These are phyloP conservation scores for Loxodes magnus DNA, from an alignment of 73 alveolate species.

Conservation along the genomic window DNA sequence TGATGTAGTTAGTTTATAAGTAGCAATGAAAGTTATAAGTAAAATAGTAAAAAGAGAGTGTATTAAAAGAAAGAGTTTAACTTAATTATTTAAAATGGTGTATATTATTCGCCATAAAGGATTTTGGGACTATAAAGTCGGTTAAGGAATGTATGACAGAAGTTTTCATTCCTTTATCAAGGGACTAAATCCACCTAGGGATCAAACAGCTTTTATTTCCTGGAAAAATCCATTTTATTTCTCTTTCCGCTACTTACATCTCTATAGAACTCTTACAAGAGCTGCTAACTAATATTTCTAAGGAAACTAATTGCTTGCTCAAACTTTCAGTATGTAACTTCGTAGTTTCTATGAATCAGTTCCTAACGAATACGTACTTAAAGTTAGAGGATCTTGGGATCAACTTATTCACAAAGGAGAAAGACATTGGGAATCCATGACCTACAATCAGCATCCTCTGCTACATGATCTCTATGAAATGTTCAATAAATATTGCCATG, in stretches of 20 bases:
- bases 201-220: slow-evolving; percentile 4
- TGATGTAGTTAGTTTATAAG: background rate
- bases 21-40: background rate
- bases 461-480: slow-evolving; percentile 11
- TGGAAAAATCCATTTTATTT: slow-evolving; percentile 4
- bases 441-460: slow-evolving; percentile 12
- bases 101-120: slow-evolving; percentile 10
- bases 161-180: slow-evolving; percentile 8
- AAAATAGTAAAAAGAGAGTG: background rate
- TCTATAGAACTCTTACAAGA: slow-evolving; percentile 6
- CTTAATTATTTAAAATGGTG: slow-evolving; percentile 3
- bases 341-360: background rate
- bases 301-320: background rate
- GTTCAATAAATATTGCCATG: background rate
- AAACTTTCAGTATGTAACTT: background rate
- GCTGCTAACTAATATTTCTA: slow-evolving; percentile 10
- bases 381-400: slow-evolving; percentile 8
- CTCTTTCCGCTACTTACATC: slow-evolving; percentile 4
- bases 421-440: slow-evolving; percentile 11
- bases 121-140: slow-evolving; percentile 14
- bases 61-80: background rate
- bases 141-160: slow-evolving; percentile 9
- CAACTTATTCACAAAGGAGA: slow-evolving; percentile 13
- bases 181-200: slow-evolving; percentile 10
- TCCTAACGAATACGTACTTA: background rate